Evolutionary conservation across 495 filamentous ascomycete genomes (phyloP).

Genomic region (Corynascus novoguineensis): DNA sequence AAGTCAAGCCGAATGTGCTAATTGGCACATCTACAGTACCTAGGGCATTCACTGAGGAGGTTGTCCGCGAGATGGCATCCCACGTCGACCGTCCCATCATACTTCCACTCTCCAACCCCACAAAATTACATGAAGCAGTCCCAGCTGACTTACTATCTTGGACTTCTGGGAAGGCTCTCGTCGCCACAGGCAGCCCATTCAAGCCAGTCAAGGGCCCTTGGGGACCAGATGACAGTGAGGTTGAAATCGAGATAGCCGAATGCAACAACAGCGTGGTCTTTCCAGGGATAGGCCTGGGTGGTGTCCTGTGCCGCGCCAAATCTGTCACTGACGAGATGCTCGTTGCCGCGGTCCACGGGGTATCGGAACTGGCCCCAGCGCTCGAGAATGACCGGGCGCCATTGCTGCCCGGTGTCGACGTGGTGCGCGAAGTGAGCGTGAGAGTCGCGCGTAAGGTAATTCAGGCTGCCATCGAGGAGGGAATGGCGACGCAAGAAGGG

Average conservation of each 20-base stretch:
- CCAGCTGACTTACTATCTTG: conserved; percentile 72
- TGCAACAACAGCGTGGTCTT: conserved; percentile 91
- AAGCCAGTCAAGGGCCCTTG: conserved; percentile 61
- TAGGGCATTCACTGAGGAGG: conserved; percentile 68
- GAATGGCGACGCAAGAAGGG: conserved; percentile 52
- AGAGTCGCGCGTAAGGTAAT: conserved; percentile 78
- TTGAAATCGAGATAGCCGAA: conserved; percentile 64
- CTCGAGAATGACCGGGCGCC: conserved; percentile 45
- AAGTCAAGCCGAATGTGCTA: conserved; percentile 73
- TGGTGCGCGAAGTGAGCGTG: conserved; percentile 71
- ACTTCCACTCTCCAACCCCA: conserved; percentile 83
- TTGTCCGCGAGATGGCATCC: conserved; percentile 73
- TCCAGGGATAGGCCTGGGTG: conserved; percentile 78
- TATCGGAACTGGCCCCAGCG: conserved; percentile 66
- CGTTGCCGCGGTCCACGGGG: conserved; percentile 67
- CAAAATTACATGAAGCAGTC: conserved; percentile 73
- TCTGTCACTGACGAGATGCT: conserved; percentile 73
- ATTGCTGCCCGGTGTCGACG: conserved; percentile 69
- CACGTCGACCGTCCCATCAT: conserved; percentile 73
- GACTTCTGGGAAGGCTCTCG: conserved; percentile 73
- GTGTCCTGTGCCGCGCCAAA: conserved; percentile 59
- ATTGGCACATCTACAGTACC: conserved; percentile 82
- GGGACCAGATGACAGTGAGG: conserved; percentile 50
- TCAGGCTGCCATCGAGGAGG: conserved; percentile 61
- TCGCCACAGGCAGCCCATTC: conserved; percentile 83